These are phyloP conservation scores for Ceratocystis diversiconidia DNA, from an alignment of 2,329 filamentous ascomycete genomes.

Conservation along the genomic window DNA sequence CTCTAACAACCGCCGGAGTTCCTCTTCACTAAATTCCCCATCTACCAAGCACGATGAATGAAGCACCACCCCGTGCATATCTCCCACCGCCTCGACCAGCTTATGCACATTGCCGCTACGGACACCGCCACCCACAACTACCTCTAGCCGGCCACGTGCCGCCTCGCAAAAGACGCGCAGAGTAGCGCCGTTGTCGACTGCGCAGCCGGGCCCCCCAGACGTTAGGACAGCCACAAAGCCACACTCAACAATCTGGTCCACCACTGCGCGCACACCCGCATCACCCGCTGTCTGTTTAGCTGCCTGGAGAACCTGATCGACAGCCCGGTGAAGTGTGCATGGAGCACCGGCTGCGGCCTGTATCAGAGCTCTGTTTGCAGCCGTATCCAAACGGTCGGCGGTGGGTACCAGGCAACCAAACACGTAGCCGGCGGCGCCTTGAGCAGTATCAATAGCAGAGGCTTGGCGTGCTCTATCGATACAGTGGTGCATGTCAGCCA, in stretches of 20 bases:
- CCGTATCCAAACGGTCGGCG: conserved; percentile 23
- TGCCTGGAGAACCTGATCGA: conserved; percentile 33
- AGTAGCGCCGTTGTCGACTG: conserved; percentile 27
- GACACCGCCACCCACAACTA: conserved; percentile 40
- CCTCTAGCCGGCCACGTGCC: conserved; percentile 27
- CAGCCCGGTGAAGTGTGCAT: conserved; percentile 43
- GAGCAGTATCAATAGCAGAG: too few relatives aligned
- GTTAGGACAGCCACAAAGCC: conserved; percentile 41
- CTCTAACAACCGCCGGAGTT: conserved; percentile 10
- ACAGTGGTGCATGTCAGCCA: conserved; percentile 30
- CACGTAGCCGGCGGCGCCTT: neutral
- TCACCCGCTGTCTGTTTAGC: conserved; percentile 14
- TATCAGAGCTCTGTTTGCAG: conserved; percentile 30
- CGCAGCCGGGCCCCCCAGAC: conserved; percentile 34
- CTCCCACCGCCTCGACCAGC: conserved; percentile 5
- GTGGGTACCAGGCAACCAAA: conserved; percentile 9
- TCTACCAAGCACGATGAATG: conserved; percentile 19
- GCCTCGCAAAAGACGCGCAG: conserved; percentile 27
- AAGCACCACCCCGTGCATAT: conserved; percentile 13
- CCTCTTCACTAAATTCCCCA: conserved; percentile 12
- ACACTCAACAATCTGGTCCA: conserved; percentile 28
- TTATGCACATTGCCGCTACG: conserved; percentile 28
- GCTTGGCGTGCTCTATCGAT: too few relatives aligned
- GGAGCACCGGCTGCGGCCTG: conserved; percentile 29
- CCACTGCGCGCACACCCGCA: conserved; percentile 20